Conservation (phyloP, 176 grass and related monocot species). For the Triticum timopheevii region DNA sequence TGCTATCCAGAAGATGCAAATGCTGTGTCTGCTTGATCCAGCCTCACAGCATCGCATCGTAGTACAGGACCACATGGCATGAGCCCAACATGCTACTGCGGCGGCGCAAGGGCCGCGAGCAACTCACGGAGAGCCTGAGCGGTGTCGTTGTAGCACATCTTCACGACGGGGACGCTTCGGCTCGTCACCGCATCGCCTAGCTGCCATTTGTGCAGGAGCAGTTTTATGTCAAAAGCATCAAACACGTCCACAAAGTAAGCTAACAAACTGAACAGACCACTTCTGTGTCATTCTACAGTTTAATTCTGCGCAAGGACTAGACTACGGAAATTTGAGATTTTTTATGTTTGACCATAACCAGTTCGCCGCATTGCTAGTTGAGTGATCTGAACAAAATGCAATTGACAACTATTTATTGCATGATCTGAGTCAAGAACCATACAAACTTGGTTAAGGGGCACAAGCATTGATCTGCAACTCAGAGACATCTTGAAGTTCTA, state of each 20-base stretch:
- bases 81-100: conserved; percentile 22
- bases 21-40: conserved; percentile 1
- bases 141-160: conserved; percentile 53
- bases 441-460: conserved; percentile 5
- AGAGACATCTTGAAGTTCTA: conserved; percentile 11
- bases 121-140: conserved; percentile 49
- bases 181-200: conserved; percentile 48
- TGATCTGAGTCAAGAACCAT: conserved; percentile 21
- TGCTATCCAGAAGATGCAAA: not conserved
- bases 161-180: conserved; percentile 40
- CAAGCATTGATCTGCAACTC: not conserved
- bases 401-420: not conserved
- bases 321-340: not conserved
- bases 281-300: not conserved
- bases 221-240: conserved; percentile 33
- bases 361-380: not conserved
- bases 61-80: not conserved
- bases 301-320: conserved; percentile 14
- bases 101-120: conserved; percentile 42
- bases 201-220: conserved; percentile 41
- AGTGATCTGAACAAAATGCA: not conserved
- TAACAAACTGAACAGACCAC: not conserved
- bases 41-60: not conserved
- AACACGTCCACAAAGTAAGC: not conserved
- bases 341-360: conserved; percentile 18